Base-by-base conservation (phyloP, 495 filamentous ascomycete species). In the Neurospora africana region DNA sequence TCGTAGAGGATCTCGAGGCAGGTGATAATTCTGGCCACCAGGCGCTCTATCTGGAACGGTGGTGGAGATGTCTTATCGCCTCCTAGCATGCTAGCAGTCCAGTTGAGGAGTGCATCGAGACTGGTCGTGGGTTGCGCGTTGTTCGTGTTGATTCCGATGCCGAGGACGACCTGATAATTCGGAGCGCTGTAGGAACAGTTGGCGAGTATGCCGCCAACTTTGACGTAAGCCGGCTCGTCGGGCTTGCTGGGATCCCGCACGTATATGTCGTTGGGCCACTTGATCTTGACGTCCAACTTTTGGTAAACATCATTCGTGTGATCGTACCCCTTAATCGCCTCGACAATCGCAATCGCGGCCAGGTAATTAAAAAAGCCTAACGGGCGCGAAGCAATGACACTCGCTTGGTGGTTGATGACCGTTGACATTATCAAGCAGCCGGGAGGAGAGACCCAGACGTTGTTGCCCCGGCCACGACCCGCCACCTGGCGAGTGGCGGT, bases 211-310 rank as follows among this genome's bases (percentile, higher is more conserved):
- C 95, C 95, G 76, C 91, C 93, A 68, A 99, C 94, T 76, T 99
- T 99, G 74, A 94, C 89, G 78, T 93, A 96, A 40, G 88, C 85
- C 37, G 87, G 81, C 3, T 81, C 71, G 5, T 83, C 81, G 1
- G 88, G 83, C 71, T 89, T 85, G 37, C 81, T 81, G 2, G 93
- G 93, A 76, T 94, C 92, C 13, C 87, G 84, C 0, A 92, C 94
- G 79, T 94, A 98, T 73, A 99, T 92, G 78, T 99, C 95, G 74
- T 99, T 99, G 9, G 95, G 95, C 95, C 95, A 99, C 81, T 99
- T 99, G 40, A 99, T 78, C 79, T 92, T 93, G 43, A 98, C 88
- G 10, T 92, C 92, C 38, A 97, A 73, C 1, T 87, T 81, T 41
- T 86, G 84, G 79, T 96, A 98, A 35, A 65, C 11, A 7, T 35